Evolutionary conservation across 805 yeast genomes (phyloP).

Genomic region (Metschnikowia henanensis): DNA sequence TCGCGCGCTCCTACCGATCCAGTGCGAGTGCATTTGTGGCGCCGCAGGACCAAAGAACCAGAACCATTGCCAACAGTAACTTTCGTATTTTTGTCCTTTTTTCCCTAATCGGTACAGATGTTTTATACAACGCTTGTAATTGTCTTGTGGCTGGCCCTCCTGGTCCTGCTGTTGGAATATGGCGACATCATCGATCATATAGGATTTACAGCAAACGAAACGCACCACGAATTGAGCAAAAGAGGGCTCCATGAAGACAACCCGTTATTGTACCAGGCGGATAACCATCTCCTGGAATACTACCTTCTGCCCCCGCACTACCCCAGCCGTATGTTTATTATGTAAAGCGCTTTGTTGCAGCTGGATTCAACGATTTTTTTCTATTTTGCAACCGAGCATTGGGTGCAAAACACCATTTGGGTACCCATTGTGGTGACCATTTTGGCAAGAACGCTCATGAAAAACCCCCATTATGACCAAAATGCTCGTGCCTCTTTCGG

Average conservation of each 20-base stretch:
- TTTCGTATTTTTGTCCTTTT: background rate
- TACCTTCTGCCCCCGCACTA: constrained; percentile 32
- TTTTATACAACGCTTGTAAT: background rate
- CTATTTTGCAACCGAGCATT: background rate
- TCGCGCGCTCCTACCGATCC: too few relatives aligned
- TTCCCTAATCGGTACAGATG: background rate
- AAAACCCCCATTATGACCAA: too few relatives aligned
- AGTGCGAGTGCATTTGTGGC: constrained; percentile 1
- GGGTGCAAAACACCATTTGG: background rate
- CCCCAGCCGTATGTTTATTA: constrained; percentile 37
- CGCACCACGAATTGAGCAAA: constrained; percentile 15
- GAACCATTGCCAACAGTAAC: background rate
- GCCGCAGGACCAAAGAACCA: background rate
- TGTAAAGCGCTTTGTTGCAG: too few relatives aligned
- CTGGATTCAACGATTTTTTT: too few relatives aligned
- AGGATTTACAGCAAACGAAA: constrained; percentile 12
- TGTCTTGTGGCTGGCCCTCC: constrained; percentile 1
- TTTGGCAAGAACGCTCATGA: too few relatives aligned
- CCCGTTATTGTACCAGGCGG: constrained; percentile 30
- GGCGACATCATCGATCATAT: constrained; percentile 14
- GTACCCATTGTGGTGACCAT: too few relatives aligned
- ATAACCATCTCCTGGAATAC: constrained; percentile 27
- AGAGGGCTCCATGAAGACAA: constrained; percentile 32
- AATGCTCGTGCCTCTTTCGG: too few relatives aligned
- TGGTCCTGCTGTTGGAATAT: constrained; percentile 12